Percentiles rank a stretch among this genome's conserved stretches.
These are phyloP conservation scores for Aspergillus haitiensis DNA, from an alignment of 495 filamentous ascomycete species.

Conservation along the genomic window DNA sequence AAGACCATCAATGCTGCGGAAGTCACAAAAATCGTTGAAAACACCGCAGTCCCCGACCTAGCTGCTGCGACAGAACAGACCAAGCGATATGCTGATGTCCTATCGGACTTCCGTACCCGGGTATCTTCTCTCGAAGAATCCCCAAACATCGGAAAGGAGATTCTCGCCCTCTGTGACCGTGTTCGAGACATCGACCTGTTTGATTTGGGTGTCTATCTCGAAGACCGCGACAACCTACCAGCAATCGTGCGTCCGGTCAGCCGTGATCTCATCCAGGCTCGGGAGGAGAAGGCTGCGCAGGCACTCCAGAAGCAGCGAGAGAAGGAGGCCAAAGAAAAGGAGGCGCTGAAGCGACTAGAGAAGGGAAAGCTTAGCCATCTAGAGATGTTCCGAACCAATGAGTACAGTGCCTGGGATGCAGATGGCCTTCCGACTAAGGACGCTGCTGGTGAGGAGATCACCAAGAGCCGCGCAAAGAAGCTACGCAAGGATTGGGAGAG, in stretches of 20 bases:
- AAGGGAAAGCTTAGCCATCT: constrained; percentile 68
- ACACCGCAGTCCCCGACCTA: constrained; percentile 19
- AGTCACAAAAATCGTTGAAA: constrained; percentile 35
- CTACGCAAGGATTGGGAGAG: constrained; percentile 87
- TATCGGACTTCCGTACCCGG: constrained; percentile 41
- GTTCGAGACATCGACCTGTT: constrained; percentile 80
- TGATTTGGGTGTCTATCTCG: constrained; percentile 79
- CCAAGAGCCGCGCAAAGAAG: constrained; percentile 81
- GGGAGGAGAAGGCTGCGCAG: constrained; percentile 62
- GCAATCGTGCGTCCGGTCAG: constrained; percentile 84
- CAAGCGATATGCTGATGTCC: constrained; percentile 40
- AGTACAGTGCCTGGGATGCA: constrained; percentile 80
- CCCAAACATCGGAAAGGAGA: constrained; percentile 51
- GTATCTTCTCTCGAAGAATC: constrained; percentile 49
- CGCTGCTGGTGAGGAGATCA: constrained; percentile 71
- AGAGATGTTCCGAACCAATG: constrained; percentile 72
- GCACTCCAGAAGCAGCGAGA: constrained; percentile 58
- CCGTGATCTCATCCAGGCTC: constrained; percentile 66
- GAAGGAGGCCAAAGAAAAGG: constrained; percentile 56
- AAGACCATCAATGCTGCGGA: constrained; percentile 35
- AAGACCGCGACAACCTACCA: constrained; percentile 72
- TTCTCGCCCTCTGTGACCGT: constrained; percentile 71
- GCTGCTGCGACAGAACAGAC: constrained; percentile 29
- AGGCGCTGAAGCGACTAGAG: constrained; percentile 58
- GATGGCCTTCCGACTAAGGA: constrained; percentile 81